Conservation (phyloP, 371 early-diverging fungal genomes). For the Haplosporangium sp. region DNA sequence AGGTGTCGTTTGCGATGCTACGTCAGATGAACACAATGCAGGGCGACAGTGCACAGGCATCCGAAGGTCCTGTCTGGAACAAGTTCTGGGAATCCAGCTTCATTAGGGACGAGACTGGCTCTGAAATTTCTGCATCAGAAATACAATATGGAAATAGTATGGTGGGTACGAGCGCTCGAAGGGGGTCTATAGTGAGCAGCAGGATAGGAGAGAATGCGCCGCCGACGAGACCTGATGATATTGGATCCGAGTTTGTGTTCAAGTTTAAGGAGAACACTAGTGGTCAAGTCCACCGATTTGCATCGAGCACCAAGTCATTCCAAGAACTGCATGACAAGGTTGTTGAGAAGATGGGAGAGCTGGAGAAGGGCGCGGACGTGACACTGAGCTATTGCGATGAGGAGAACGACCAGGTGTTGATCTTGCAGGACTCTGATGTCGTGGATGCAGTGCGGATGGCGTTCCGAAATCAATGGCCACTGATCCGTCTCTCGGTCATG, state of each 20-base stretch:
- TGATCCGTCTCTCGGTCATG: slow-evolving; percentile 34
- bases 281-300: slow-evolving; percentile 83
- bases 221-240: slow-evolving; percentile 51
- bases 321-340: slow-evolving; percentile 65
- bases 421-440: slow-evolving; percentile 74
- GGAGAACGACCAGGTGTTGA: slow-evolving; percentile 78
- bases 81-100: slow-evolving; percentile 64
- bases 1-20: slow-evolving; percentile 80
- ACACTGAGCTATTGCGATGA: slow-evolving; percentile 82
- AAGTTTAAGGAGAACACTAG: slow-evolving; percentile 76
- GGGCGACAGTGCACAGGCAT: slow-evolving; percentile 27
- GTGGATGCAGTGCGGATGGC: slow-evolving; percentile 82
- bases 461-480: slow-evolving; percentile 57
- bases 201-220: slow-evolving; percentile 56
- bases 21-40: slow-evolving; percentile 68
- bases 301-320: slow-evolving; percentile 60
- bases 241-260: slow-evolving; percentile 74
- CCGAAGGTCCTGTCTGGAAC: slow-evolving; percentile 61
- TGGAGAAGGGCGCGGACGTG: slow-evolving; percentile 54
- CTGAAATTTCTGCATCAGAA: slow-evolving; percentile 60
- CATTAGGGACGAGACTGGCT: slow-evolving; percentile 61
- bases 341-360: slow-evolving; percentile 62
- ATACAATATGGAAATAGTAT: slow-evolving; percentile 29
- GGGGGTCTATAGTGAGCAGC: slow-evolving; percentile 17
- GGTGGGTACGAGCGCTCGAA: slow-evolving; percentile 19